Evolutionary conservation across 306 rosid species (phyloP).

Genomic region (Vigna radiata): DNA sequence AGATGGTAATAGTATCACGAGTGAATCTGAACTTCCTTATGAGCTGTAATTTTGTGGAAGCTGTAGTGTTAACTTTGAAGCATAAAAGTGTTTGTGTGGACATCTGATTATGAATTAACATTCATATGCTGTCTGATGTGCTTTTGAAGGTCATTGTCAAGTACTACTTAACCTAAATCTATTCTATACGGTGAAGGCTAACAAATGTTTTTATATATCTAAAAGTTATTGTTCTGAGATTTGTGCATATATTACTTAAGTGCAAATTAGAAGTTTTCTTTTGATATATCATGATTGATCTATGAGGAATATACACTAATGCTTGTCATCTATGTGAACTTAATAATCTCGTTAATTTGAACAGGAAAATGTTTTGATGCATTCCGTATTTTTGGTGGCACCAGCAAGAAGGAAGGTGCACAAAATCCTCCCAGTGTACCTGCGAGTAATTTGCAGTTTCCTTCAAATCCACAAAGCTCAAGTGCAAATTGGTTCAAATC

Average conservation of each 20-base stretch:
- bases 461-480: conserved; percentile 41
- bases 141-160: conserved; percentile 31
- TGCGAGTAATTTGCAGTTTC: conserved; percentile 35
- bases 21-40: conserved; percentile 27
- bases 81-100: conserved; percentile 17
- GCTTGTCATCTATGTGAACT: conserved; percentile 9
- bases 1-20: neutral
- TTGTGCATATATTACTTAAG: conserved; percentile 4
- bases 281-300: conserved; percentile 14
- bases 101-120: conserved; percentile 14
- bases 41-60: conserved; percentile 17
- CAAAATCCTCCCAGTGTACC: conserved; percentile 34
- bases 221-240: neutral
- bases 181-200: conserved; percentile 4
- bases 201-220: neutral
- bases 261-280: conserved; percentile 16
- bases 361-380: conserved; percentile 54
- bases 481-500: conserved; percentile 51
- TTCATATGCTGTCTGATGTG: conserved; percentile 21
- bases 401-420: conserved; percentile 32
- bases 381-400: conserved; percentile 38
- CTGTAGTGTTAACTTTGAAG: neutral
- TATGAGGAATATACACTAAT: conserved; percentile 18
- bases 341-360: conserved; percentile 33
- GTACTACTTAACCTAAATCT: conserved; percentile 12